Evolutionary conservation across 2,329 filamentous ascomycete species (phyloP), one percentile per base, ranked within the genome.

Genomic region (Curvularia eragrostidis): DNA sequence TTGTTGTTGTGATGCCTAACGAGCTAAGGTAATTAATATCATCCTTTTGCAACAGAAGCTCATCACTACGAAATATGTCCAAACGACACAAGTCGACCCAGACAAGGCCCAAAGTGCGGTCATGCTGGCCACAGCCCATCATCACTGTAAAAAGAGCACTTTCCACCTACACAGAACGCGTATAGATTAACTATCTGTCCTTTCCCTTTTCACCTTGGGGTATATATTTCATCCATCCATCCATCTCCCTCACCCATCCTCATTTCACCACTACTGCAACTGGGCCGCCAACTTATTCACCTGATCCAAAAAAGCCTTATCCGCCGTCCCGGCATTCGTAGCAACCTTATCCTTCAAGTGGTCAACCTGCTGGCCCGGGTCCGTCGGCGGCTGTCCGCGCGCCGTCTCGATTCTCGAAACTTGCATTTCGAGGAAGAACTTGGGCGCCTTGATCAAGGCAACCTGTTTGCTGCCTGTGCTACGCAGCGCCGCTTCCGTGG

Each of bases 341-440:
- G 80, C 67, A 38, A 87, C 84, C 79, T 88, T 88, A 42, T 80
- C 82, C 46, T 81, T 71, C 56, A 87, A 74, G 70, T 87, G 85
- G 51, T 85, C 81, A 9, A 87, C 84, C 69, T 83, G 82, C 67
- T 77, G 73, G 8, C 81, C 83, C 0, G 85, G 73, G n/a, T 76
- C 81, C 0, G 78, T 76, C 1, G 84, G 84, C 41, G 80, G 72
- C 50, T 81, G 82, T 0, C 85, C 85, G 75, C 87, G 83, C 0
- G 85, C 85, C 0, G 84, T 85, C 73, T 84, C 79, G 63, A 87
- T 87, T 21, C 85, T 78, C 39, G 82, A 81, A 32, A 87, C 80
- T 74, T 88, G 85, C 71, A 86, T 83, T 58, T 81, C 76, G 41
- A 87, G 70, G 71, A 87, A 87, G 81, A 88, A 88, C 74, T 87